Evolutionary conservation across 805 yeast genomes (phyloP).

Genomic region (Nakazawaea wyomingensis): DNA sequence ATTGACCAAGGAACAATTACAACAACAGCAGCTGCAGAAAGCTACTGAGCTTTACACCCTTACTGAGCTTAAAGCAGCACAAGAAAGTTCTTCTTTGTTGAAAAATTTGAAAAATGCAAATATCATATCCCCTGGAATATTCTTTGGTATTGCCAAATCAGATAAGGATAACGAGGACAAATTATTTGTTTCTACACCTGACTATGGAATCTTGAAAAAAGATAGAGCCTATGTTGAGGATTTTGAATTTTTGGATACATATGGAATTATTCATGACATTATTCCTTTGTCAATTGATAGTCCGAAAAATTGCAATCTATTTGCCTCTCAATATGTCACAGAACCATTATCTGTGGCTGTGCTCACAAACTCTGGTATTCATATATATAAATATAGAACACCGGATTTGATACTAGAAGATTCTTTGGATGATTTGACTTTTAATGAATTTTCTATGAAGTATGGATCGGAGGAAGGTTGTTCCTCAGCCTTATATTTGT

Average conservation of each 20-base stretch:
- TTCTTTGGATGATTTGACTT: conserved; percentile 57
- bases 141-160: conserved; percentile 53
- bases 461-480: conserved; percentile 91
- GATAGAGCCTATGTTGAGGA: conserved; percentile 72
- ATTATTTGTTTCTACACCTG: conserved; percentile 74
- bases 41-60: conserved; percentile 17
- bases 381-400: conserved; percentile 69
- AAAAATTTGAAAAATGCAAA: conserved; percentile 53
- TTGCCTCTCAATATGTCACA: conserved; percentile 78
- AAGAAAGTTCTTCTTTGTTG: conserved; percentile 48
- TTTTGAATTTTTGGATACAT: conserved; percentile 65
- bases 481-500: conserved; percentile 77
- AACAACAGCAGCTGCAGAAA: conserved; percentile 30
- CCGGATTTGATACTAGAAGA: conserved; percentile 73
- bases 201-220: conserved; percentile 76
- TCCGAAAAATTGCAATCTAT: conserved; percentile 79
- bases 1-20: conserved; percentile 22
- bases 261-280: conserved; percentile 64
- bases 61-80: conserved; percentile 43
- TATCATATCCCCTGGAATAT: conserved; percentile 82
- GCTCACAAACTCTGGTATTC: conserved; percentile 73
- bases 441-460: conserved; percentile 64
- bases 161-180: conserved; percentile 32
- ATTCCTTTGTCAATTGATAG: conserved; percentile 62
- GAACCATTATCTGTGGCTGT: conserved; percentile 72